A percentile compares a stretch with the other conserved stretches of the same genome.
phyloP scores from a whole-genome alignment of 345 rosid genomes.

The Aegle marmelos region DNA sequence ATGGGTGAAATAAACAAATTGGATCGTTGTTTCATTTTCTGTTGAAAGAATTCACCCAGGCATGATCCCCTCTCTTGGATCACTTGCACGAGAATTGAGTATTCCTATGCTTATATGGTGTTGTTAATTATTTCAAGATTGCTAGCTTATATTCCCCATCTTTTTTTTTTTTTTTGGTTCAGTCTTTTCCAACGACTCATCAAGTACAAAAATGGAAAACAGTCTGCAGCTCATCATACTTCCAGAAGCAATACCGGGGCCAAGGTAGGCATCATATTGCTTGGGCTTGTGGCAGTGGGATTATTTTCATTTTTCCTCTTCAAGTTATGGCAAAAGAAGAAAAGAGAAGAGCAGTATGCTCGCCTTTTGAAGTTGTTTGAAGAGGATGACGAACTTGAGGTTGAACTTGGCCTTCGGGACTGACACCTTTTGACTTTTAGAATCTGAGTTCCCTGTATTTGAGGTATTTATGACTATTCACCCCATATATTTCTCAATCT shows the following conservation, averaged over 20 bases:
- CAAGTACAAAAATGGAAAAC: constrained; percentile 37
- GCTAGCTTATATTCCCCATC: not conserved
- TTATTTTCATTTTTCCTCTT: constrained; percentile 61
- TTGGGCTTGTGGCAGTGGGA: constrained; percentile 49
- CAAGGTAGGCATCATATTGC: constrained; percentile 43
- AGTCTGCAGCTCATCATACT: constrained; percentile 36
- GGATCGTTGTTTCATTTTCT: not conserved
- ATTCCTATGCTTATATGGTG: not conserved
- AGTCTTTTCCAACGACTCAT: constrained; percentile 55
- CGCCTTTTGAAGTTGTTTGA: constrained; percentile 90
- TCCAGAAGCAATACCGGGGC: constrained; percentile 47
- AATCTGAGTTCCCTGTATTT: constrained; percentile 19
- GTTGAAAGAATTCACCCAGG: not conserved
- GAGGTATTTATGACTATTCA: constrained; percentile 25
- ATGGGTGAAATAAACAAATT: not conserved
- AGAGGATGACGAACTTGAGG: constrained; percentile 98
- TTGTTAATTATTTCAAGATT: not conserved
- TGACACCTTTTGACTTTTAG: constrained; percentile 24
- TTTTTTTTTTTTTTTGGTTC: constrained; percentile 13
- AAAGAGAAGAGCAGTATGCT: constrained; percentile 95
- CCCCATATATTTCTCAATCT: not conserved
- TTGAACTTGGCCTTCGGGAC: constrained; percentile 89
- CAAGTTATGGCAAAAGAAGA: constrained; percentile 97
- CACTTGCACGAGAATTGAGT: not conserved
- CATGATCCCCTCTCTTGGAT: not conserved